phyloP scores from a whole-genome alignment of 1,139 yeast species.

The Yamadazyma membranifaciens region DNA sequence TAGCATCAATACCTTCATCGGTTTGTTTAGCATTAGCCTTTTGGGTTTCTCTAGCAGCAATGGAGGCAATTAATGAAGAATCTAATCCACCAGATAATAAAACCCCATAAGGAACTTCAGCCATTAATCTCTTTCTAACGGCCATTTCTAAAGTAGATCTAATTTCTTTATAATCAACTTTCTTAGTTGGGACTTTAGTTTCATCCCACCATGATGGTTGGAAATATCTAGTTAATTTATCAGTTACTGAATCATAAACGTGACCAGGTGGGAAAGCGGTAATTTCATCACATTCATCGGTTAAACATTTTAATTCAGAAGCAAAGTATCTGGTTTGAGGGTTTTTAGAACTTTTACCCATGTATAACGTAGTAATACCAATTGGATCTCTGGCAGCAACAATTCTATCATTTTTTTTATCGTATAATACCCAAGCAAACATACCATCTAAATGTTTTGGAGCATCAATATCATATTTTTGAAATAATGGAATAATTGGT shows the following conservation, averaged over 20 bases:
- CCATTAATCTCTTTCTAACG: slow-evolving; percentile 98
- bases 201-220: slow-evolving; percentile 95
- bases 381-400: slow-evolving; percentile 98
- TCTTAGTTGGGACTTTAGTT: slow-evolving; percentile 64
- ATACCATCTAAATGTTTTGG: slow-evolving; percentile 95
- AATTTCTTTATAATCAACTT: slow-evolving; percentile 67
- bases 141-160: slow-evolving; percentile 88
- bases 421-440: slow-evolving; percentile 95
- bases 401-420: slow-evolving; percentile 77
- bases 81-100: slow-evolving; percentile 95
- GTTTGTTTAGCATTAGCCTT: slow-evolving; percentile 73
- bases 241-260: slow-evolving; percentile 89
- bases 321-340: slow-evolving; percentile 87
- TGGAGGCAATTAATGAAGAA: slow-evolving; percentile 92
- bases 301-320: slow-evolving; percentile 88
- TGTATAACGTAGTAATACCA: slow-evolving; percentile 93
- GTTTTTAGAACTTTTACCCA: slow-evolving; percentile 74
- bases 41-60: slow-evolving; percentile 93
- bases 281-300: slow-evolving; percentile 92
- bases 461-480: slow-evolving; percentile 84
- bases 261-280: slow-evolving; percentile 98
- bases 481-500: slow-evolving; percentile 88
- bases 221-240: slow-evolving; percentile 81
- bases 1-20: slow-evolving; percentile 48
- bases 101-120: slow-evolving; percentile 98